Conservation (phyloP, 495 filamentous ascomycete species). For the Penicillium verhagenii region DNA sequence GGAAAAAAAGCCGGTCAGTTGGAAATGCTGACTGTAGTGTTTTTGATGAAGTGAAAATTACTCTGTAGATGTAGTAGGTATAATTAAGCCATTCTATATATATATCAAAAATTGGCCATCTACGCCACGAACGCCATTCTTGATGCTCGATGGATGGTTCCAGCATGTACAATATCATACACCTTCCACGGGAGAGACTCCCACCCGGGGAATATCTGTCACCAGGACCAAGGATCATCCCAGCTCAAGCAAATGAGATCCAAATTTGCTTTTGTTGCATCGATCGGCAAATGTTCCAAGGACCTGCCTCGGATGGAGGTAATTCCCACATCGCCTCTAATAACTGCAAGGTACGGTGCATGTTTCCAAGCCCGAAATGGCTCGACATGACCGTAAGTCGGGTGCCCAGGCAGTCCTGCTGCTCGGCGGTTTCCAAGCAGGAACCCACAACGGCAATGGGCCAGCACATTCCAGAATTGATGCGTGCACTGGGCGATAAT, state of each 20-base stretch:
- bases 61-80: too few species aligned
- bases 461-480: slow-evolving; percentile 41
- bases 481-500: slow-evolving; percentile 28
- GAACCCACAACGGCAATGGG: slow-evolving; percentile 39
- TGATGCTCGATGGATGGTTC: too few species aligned
- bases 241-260: slow-evolving; percentile 39
- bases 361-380: slow-evolving; percentile 37
- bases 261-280: slow-evolving; percentile 41
- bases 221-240: too few species aligned
- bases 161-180: too few species aligned
- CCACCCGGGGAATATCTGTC: too few species aligned
- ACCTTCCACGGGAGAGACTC: too few species aligned
- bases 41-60: too few species aligned
- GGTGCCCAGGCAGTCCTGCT: slow-evolving; percentile 21
- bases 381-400: slow-evolving; percentile 27
- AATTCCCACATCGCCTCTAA: slow-evolving; percentile 39
- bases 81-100: too few species aligned
- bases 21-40: too few species aligned
- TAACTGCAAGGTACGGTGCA: slow-evolving; percentile 34
- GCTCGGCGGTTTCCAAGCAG: slow-evolving; percentile 22
- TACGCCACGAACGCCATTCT: too few species aligned
- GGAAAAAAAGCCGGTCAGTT: too few species aligned
- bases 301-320: slow-evolving; percentile 27
- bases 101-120: too few species aligned
- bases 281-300: slow-evolving; percentile 41